Evolutionary conservation across 1,284 basidiomycete genomes (phyloP).

Genomic region (Apiotrichum gracile): DNA sequence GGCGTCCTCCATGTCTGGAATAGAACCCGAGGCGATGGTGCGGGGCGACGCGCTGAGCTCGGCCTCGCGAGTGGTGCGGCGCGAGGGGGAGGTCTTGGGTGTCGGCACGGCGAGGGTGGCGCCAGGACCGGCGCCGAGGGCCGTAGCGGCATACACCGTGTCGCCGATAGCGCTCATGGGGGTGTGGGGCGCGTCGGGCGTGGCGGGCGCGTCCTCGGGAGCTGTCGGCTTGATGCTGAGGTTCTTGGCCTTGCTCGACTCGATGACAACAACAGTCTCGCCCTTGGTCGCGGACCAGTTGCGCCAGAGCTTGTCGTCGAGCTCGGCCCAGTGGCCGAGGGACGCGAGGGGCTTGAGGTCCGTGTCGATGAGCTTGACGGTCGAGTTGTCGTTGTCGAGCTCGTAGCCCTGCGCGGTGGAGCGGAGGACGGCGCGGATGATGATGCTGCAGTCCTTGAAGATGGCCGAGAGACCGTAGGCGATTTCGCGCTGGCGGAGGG

Average conservation of each 20-base stretch:
- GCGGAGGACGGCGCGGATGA: slow-evolving; percentile 51
- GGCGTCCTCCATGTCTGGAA: slow-evolving; percentile 7
- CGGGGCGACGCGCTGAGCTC: no score
- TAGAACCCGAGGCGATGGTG: background rate
- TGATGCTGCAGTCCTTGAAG: slow-evolving; percentile 93
- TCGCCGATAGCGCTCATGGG: background rate
- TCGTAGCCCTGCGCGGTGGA: slow-evolving; percentile 7
- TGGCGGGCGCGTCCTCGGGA: background rate
- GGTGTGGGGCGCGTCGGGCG: background rate
- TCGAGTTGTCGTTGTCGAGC: slow-evolving; percentile 20
- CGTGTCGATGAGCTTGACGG: slow-evolving; percentile 72
- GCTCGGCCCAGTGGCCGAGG: slow-evolving; percentile 63
- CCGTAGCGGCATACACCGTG: background rate
- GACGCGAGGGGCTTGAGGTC: slow-evolving; percentile 71
- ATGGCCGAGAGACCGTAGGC: slow-evolving; percentile 82
- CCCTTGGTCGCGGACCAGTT: slow-evolving; percentile 44
- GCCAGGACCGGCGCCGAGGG: background rate
- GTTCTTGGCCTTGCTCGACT: background rate
- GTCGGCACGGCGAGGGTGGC: background rate
- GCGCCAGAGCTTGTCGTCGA: slow-evolving; percentile 62
- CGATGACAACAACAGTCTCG: background rate
- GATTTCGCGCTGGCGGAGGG: slow-evolving; percentile 48
- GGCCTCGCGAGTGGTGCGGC: no score
- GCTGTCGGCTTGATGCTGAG: background rate
- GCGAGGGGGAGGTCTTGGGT: background rate